Percentiles rank a stretch among this genome's conserved stretches.
Conservation (phyloP, 1,139 yeast species). For the Schwanniomyces etchellsii region DNA sequence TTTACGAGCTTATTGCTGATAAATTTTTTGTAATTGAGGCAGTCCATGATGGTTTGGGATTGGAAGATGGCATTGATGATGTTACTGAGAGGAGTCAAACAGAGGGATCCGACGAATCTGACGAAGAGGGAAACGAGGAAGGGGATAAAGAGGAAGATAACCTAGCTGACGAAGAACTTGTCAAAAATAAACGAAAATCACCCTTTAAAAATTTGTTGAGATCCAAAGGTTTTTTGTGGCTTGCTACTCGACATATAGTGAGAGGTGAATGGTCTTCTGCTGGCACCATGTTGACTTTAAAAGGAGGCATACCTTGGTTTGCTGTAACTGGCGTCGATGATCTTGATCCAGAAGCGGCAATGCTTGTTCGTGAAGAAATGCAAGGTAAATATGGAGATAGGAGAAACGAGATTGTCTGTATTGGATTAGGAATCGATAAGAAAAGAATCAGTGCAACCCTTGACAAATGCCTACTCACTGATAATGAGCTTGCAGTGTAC, state of each 20-base stretch:
- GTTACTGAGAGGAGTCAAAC: slow-evolving; percentile 9
- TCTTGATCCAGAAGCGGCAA: slow-evolving; percentile 25
- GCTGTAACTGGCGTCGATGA: slow-evolving; percentile 29
- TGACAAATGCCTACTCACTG: slow-evolving; percentile 32
- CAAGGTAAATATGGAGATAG: slow-evolving; percentile 36
- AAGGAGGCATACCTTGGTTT: slow-evolving; percentile 44
- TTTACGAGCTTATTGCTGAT: slow-evolving; percentile 27
- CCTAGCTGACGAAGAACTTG: slow-evolving; percentile 14
- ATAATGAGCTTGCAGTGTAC: slow-evolving; percentile 23
- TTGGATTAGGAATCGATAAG: slow-evolving; percentile 31
- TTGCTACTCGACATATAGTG: slow-evolving; percentile 35
- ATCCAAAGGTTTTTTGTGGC: slow-evolving; percentile 43
- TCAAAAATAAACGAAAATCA: slow-evolving; percentile 28
- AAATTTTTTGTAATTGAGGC: slow-evolving; percentile 28
- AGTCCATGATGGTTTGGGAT: slow-evolving; percentile 11
- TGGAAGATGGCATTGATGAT: slow-evolving; percentile 7
- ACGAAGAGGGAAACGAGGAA: slow-evolving; percentile 11
- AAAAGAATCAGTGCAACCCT: slow-evolving; percentile 17
- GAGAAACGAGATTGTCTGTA: slow-evolving; percentile 39
- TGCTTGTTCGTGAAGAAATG: slow-evolving; percentile 28
- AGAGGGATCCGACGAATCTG: slow-evolving; percentile 6
- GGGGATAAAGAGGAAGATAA: slow-evolving; percentile 16
- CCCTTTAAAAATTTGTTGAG: slow-evolving; percentile 31
- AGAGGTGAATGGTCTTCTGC: slow-evolving; percentile 46
- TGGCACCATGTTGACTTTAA: slow-evolving; percentile 36